A percentile compares a stretch with the other conserved stretches of the same genome.
phyloP scores from a whole-genome alignment of 352 stramenopile species.

The Phytophthora colocasiae region DNA sequence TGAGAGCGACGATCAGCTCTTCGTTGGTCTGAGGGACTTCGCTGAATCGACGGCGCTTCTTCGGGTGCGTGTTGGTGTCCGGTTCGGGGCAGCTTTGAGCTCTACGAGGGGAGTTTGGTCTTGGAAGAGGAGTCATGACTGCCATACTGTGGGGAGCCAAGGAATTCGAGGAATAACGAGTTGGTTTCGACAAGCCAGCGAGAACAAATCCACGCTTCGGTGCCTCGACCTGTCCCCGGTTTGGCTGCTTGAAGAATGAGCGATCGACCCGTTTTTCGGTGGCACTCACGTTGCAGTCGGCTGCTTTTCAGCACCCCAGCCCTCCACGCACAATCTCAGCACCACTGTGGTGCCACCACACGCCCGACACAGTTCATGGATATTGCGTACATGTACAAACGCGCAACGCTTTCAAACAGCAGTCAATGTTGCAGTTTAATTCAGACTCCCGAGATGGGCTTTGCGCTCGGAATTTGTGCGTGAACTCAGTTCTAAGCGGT shows the following conservation, averaged over 20 bases:
- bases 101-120: conserved; percentile 6
- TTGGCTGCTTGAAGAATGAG: conserved; percentile 23
- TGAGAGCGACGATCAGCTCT: conserved; percentile 18
- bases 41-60: conserved; percentile 22
- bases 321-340: conserved; percentile 10
- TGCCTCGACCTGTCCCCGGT: conserved; percentile 8
- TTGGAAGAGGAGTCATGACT: conserved; percentile 8
- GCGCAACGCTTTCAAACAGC: no score
- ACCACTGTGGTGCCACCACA: no score
- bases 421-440: no score
- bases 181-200: conserved; percentile 8
- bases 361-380: no score
- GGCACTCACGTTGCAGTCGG: conserved; percentile 3
- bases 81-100: conserved; percentile 15
- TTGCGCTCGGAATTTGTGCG: no score
- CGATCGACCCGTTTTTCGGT: conserved; percentile 13
- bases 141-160: background rate
- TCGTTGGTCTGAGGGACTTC: conserved; percentile 26
- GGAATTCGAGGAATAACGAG: conserved; percentile 6
- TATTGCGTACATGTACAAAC: no score
- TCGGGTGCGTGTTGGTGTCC: background rate
- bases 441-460: no score
- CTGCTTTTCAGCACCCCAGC: conserved; percentile 22
- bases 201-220: conserved; percentile 12
- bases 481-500: no score